phyloP scores from a whole-genome alignment of 805 yeast genomes.

The Metschnikowia gelsemii region DNA sequence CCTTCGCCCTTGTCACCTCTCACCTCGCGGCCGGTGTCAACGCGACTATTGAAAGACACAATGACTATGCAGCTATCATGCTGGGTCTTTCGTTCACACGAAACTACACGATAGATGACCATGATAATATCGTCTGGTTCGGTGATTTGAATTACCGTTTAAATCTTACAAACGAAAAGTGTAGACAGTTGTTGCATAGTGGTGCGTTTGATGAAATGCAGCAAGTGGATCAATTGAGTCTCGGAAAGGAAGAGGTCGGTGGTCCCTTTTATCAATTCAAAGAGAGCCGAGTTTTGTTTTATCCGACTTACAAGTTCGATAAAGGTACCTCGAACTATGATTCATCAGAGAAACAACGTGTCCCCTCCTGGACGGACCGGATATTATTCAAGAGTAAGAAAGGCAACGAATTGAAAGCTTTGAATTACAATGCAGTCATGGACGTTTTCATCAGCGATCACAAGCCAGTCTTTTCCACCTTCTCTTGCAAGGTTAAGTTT shows the following conservation, averaged over 20 bases:
- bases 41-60: constrained; percentile 80
- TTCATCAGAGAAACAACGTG: constrained; percentile 85
- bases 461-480: constrained; percentile 86
- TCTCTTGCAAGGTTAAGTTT: constrained; percentile 61
- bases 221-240: constrained; percentile 73
- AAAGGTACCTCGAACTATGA: constrained; percentile 80
- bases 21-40: constrained; percentile 92
- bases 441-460: constrained; percentile 75
- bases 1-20: constrained; percentile 79
- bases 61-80: constrained; percentile 74
- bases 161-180: constrained; percentile 67
- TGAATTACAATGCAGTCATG: constrained; percentile 67
- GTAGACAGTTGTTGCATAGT: constrained; percentile 51
- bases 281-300: constrained; percentile 74
- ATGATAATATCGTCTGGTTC: constrained; percentile 86
- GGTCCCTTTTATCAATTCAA: constrained; percentile 72
- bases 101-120: constrained; percentile 73
- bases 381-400: constrained; percentile 62
- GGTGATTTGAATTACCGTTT: constrained; percentile 94
- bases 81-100: constrained; percentile 78
- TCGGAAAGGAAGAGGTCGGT: constrained; percentile 56
- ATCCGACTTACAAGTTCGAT: constrained; percentile 92
- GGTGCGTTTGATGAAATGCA: constrained; percentile 52
- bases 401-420: constrained; percentile 45
- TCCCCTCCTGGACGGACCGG: constrained; percentile 97